A percentile compares a stretch with the other conserved stretches of the same genome.
Evolutionary conservation across 2,329 filamentous ascomycete species (phyloP).

Genomic region (Aspergillus sp.): DNA sequence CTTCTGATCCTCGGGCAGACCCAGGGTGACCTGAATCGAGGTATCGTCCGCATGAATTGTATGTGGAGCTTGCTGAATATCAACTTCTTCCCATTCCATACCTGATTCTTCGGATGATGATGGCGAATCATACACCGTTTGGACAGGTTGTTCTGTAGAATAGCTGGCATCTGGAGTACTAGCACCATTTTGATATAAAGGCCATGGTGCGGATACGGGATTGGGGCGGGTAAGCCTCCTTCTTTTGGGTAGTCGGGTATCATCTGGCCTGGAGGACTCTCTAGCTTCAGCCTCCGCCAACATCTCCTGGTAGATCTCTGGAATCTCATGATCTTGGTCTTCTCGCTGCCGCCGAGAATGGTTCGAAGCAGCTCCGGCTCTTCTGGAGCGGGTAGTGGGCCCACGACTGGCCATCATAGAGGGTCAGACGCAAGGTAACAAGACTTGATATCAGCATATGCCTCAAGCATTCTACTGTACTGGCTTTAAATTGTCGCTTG

Average conservation of each 20-base stretch:
- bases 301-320: conserved; percentile 46
- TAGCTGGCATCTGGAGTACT: conserved; percentile 12
- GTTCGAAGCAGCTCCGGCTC: conserved; percentile 15
- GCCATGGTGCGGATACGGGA: conserved; percentile 9
- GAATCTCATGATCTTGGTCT: conserved; percentile 30
- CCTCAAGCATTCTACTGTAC: neutral
- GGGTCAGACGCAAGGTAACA: too few species aligned
- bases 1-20: conserved; percentile 28
- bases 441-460: neutral
- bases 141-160: conserved; percentile 21
- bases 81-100: conserved; percentile 65
- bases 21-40: conserved; percentile 42
- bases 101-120: conserved; percentile 62
- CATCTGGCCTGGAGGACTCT: conserved; percentile 26
- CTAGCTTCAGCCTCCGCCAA: conserved; percentile 43
- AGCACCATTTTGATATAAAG: conserved; percentile 16
- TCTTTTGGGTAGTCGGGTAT: conserved; percentile 39
- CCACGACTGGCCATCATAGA: conserved; percentile 13
- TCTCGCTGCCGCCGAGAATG: conserved; percentile 14
- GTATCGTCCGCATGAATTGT: conserved; percentile 26
- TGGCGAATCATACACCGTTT: conserved; percentile 40
- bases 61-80: conserved; percentile 41
- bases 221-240: conserved; percentile 38
- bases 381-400: conserved; percentile 17
- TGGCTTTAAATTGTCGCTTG: neutral